Base-by-base conservation (phyloP, 495 filamentous ascomycete species). In the Immersiella caudata region DNA sequence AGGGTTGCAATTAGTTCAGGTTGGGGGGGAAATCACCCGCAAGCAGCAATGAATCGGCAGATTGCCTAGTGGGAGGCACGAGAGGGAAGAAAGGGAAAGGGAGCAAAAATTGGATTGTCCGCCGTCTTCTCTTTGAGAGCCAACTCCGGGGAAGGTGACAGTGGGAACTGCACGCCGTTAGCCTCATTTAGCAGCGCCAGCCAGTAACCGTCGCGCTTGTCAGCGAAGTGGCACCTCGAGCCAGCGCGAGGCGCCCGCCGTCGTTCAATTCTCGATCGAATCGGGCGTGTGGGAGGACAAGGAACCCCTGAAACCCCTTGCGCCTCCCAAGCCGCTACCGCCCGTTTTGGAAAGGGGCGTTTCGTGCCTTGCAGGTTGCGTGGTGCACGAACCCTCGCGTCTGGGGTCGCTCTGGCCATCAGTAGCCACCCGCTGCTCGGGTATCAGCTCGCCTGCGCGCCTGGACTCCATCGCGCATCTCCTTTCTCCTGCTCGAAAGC, bases 361-460 rank as follows among this genome's bases (percentile, higher is more conserved):
- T 68, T 64, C 55, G 67, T 68, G 49, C 67, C 67, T 67, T 68
- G 61, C 67, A 68, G 33, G 14, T 35, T 25, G 56, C 62, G 57
- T n/a, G 56, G 26, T 33, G 66, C 66, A 63, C 66, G 66, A 50
- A 33, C 27, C 66, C 50, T 29, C 56, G 22, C 40, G 40, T 46
- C 40, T 12, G 16, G 25, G 56, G 25, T 58, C 54, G 14, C 56
- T 33, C 14, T 29, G 26, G 56, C 57, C 57, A 22, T 25, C 56
- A 46, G 40, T 12, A 46, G 40, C 40, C 40, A 46, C 40, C 40
- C 40, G 16, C 11, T 46, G 40, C 40, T 46, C 40, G 40, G 4
- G 40, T 46, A 14, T 2, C 4, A 46, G 40, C 11, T 46, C 40
- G 40, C 5, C 40, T 46, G 40, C 29, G 29, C 29, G 29, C 29